Percentiles rank a stretch among this genome's conserved stretches.
Conservation (phyloP, 495 filamentous ascomycete genomes). For the Friedmanniomyces simplex region DNA sequence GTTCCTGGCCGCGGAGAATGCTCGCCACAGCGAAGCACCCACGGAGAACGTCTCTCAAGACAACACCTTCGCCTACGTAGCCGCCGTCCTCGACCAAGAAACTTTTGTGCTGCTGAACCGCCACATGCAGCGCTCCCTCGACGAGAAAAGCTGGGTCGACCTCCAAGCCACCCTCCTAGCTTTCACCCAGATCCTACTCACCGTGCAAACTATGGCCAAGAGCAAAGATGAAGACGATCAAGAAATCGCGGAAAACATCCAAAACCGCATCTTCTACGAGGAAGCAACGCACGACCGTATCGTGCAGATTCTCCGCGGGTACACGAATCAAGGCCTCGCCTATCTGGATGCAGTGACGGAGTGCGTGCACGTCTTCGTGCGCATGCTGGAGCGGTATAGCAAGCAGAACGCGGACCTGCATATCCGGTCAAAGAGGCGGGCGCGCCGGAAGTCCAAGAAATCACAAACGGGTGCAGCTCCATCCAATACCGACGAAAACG, state of each 20-base stretch:
- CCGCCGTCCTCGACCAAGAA: slow-evolving; percentile 81
- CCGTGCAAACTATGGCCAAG: slow-evolving; percentile 85
- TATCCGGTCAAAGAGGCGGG: slow-evolving; percentile 64
- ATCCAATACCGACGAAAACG: slow-evolving; percentile 28
- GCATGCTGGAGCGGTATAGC: slow-evolving; percentile 85
- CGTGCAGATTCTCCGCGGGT: slow-evolving; percentile 63
- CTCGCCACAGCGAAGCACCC: slow-evolving; percentile 39
- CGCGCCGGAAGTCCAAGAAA: slow-evolving; percentile 45
- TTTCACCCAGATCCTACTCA: slow-evolving; percentile 78
- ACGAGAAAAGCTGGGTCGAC: slow-evolving; percentile 77
- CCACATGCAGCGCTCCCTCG: slow-evolving; percentile 64
- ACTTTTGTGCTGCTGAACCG: slow-evolving; percentile 82
- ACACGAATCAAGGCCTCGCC: slow-evolving; percentile 87
- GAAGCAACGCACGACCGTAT: slow-evolving; percentile 85
- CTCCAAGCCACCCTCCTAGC: slow-evolving; percentile 83
- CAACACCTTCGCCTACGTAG: slow-evolving; percentile 75
- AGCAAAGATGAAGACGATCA: slow-evolving; percentile 83
- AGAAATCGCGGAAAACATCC: slow-evolving; percentile 96
- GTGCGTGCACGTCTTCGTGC: slow-evolving; percentile 78
- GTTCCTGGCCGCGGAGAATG: slow-evolving; percentile 86
- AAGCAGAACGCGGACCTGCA: slow-evolving; percentile 92
- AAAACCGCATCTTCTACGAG: slow-evolving; percentile 95
- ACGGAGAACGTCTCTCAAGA: slow-evolving; percentile 38
- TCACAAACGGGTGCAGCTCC: slow-evolving; percentile 29
- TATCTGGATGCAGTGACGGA: slow-evolving; percentile 91